phyloP scores from a whole-genome alignment of 2,329 filamentous ascomycete genomes.

The Camptophora hylomeconis region DNA sequence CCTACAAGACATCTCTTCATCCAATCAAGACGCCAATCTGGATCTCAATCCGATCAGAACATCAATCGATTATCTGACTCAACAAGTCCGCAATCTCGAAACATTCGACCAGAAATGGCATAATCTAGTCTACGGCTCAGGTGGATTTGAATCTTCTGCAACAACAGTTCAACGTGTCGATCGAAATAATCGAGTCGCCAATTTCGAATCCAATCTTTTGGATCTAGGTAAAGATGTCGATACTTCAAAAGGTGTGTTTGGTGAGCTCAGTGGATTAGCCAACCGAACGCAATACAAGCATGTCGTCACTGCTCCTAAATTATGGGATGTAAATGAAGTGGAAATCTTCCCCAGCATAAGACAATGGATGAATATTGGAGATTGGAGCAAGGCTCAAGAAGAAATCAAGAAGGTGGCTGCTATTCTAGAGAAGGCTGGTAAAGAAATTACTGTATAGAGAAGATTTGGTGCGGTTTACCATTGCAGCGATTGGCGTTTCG shows the following conservation, averaged over 20 bases:
- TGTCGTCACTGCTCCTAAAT: slow-evolving; percentile 71
- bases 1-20: slow-evolving; percentile 34
- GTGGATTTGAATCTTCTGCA: slow-evolving; percentile 61
- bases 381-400: slow-evolving; percentile 56
- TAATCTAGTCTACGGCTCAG: slow-evolving; percentile 52
- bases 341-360: slow-evolving; percentile 72
- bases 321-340: slow-evolving; percentile 57
- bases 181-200: slow-evolving; percentile 67
- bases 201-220: slow-evolving; percentile 71
- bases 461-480: no score
- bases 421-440: slow-evolving; percentile 54
- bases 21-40: slow-evolving; percentile 24
- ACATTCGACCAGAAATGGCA: slow-evolving; percentile 69
- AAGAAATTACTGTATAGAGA: no score
- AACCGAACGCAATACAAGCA: slow-evolving; percentile 91
- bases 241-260: background rate
- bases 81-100: slow-evolving; percentile 52
- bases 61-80: slow-evolving; percentile 48
- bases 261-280: slow-evolving; percentile 10
- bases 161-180: slow-evolving; percentile 55
- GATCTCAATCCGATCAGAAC: slow-evolving; percentile 48
- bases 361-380: slow-evolving; percentile 58
- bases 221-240: slow-evolving; percentile 63
- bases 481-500: no score
- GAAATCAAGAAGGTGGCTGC: slow-evolving; percentile 59